These are phyloP conservation scores for Clitopilus hobsonii DNA, from an alignment of 768 basidiomycete species.

Conservation along the genomic window DNA sequence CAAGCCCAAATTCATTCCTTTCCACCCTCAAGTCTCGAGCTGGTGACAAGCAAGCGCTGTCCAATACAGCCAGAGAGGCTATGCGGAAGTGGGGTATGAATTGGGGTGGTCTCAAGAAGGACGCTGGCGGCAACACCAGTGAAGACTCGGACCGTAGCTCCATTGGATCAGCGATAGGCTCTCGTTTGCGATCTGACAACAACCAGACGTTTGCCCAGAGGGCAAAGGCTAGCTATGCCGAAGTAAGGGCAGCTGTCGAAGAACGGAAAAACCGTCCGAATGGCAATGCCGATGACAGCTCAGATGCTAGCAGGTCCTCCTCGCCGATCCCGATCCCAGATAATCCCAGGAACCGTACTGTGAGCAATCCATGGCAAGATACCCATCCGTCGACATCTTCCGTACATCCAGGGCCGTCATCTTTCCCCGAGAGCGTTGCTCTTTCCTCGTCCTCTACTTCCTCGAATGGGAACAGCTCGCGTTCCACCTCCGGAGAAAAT, in stretches of 20 bases:
- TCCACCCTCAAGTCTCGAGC: slow-evolving; percentile 75
- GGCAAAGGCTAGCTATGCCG: slow-evolving; percentile 60
- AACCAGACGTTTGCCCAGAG: slow-evolving; percentile 28
- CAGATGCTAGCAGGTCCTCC: slow-evolving; percentile 16
- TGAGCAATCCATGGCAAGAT: slow-evolving; percentile 12
- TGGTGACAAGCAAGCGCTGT: slow-evolving; percentile 80
- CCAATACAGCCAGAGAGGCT: slow-evolving; percentile 80
- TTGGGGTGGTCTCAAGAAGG: slow-evolving; percentile 55
- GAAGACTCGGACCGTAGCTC: slow-evolving; percentile 38
- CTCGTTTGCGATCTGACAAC: slow-evolving; percentile 26
- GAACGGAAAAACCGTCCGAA: slow-evolving; percentile 52
- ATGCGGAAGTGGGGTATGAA: slow-evolving; percentile 91
- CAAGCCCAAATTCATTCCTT: slow-evolving; percentile 63
- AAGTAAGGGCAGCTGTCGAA: slow-evolving; percentile 72
- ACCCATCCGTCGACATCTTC: slow-evolving; percentile 3
- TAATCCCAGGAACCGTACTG: slow-evolving; percentile 9
- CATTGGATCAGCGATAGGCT: slow-evolving; percentile 29
- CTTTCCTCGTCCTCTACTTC: slow-evolving; percentile 17
- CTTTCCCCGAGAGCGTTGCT: slow-evolving; percentile 12
- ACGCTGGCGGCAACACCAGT: slow-evolving; percentile 29
- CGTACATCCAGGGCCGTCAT: slow-evolving; percentile 7
- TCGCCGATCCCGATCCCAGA: slow-evolving; percentile 18
- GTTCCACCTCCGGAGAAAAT: slow-evolving; percentile 8
- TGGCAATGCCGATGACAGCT: slow-evolving; percentile 12
- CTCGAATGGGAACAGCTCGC: slow-evolving; percentile 8